These are phyloP conservation scores for Linaria vulgaris DNA, from an alignment of 257 asterid species.

Conservation along the genomic window DNA sequence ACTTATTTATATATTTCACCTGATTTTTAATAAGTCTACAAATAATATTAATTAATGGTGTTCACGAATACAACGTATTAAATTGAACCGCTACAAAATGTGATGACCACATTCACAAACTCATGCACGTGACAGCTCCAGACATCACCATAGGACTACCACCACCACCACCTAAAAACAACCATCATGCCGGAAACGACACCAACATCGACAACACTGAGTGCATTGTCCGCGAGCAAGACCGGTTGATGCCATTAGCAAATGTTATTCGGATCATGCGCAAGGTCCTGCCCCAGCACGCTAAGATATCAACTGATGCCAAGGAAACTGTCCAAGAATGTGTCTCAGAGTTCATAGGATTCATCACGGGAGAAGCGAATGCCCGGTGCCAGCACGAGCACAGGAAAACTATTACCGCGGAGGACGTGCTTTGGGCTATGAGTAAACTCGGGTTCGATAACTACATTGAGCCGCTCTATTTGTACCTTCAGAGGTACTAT, in stretches of 20 bases:
- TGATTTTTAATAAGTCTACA: too few species aligned
- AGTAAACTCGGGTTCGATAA: conserved; percentile 87
- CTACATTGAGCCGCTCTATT: conserved; percentile 83
- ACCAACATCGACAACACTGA: conserved; percentile 36
- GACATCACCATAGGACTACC: conserved; percentile 51
- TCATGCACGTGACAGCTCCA: conserved; percentile 33
- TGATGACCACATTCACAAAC: not conserved
- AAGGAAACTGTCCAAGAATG: conserved; percentile 96
- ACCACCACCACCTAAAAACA: conserved; percentile 35
- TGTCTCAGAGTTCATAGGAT: conserved; percentile 90
- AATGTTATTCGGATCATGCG: conserved; percentile 93
- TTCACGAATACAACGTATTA: too few species aligned
- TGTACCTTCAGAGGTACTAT: conserved; percentile 60
- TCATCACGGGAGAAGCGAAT: conserved; percentile 92
- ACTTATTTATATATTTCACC: too few species aligned
- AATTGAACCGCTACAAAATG: not conserved
- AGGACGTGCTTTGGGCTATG: conserved; percentile 96
- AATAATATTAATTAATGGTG: too few species aligned
- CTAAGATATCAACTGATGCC: conserved; percentile 90
- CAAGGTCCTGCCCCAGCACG: conserved; percentile 76
- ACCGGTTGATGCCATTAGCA: conserved; percentile 96
- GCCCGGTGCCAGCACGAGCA: conserved; percentile 93
- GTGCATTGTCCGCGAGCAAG: conserved; percentile 88
- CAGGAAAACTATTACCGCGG: conserved; percentile 91
- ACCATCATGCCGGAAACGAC: conserved; percentile 3